A percentile compares a stretch with the other conserved stretches of the same genome.
These are phyloP conservation scores for Talaromyces stipitatus DNA, from an alignment of 495 filamentous ascomycete genomes.

Conservation along the genomic window DNA sequence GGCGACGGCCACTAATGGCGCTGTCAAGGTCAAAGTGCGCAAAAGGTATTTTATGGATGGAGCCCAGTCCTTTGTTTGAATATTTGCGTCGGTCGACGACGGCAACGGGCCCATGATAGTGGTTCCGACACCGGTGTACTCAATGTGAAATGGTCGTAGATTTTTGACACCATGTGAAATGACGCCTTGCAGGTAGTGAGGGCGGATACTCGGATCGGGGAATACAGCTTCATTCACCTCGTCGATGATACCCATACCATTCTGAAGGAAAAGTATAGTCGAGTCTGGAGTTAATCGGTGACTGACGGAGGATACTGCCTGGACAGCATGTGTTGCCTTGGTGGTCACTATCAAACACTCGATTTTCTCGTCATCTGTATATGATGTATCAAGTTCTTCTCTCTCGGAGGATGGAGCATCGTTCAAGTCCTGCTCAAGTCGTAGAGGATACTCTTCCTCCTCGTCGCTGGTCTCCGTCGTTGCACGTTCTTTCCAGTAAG, in stretches of 20 bases:
- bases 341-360: conserved; percentile 69
- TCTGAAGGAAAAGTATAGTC: conserved; percentile 73
- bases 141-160: conserved; percentile 47
- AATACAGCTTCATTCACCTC: conserved; percentile 62
- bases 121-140: conserved; percentile 56
- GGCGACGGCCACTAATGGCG: conserved; percentile 38
- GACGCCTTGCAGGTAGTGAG: conserved; percentile 69
- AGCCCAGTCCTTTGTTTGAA: conserved; percentile 22
- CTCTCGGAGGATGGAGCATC: not conserved
- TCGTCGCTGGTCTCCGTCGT: not conserved
- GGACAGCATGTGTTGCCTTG: conserved; percentile 48
- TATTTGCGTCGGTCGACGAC: conserved; percentile 8
- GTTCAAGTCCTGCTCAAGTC: not conserved
- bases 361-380: conserved; percentile 42
- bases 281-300: conserved; percentile 63
- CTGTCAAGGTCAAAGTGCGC: conserved; percentile 42
- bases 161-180: conserved; percentile 56
- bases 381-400: not conserved
- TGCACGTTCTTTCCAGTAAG: conserved; percentile 17
- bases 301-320: conserved; percentile 48
- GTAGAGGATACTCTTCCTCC: not conserved
- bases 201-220: conserved; percentile 51
- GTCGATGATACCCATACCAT: conserved; percentile 78
- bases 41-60: conserved; percentile 40
- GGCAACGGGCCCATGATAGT: conserved; percentile 51